Evolutionary conservation across 2,329 filamentous ascomycete species (phyloP).

Genomic region (Chaetothyriales sp.): DNA sequence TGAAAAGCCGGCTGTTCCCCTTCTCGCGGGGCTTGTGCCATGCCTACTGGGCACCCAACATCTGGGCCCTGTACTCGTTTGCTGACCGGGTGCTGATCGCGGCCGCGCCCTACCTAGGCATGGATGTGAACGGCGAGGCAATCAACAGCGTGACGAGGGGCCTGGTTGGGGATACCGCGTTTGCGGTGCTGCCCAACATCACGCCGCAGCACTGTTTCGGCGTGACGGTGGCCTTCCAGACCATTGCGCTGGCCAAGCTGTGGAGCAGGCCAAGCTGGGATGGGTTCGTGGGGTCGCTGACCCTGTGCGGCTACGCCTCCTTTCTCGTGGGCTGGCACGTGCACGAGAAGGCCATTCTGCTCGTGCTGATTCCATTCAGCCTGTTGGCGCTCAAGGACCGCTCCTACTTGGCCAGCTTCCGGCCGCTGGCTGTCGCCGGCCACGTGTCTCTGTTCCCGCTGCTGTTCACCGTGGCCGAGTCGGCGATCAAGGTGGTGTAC

Average conservation of each 20-base stretch:
- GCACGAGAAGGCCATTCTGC: conserved; percentile 89
- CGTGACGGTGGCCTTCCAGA: conserved; percentile 70
- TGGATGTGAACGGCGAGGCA: conserved; percentile 59
- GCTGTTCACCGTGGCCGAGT: conserved; percentile 82
- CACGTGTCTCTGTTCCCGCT: conserved; percentile 93
- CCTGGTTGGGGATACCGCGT: conserved; percentile 82
- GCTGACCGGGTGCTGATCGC: conserved; percentile 64
- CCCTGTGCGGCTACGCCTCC: conserved; percentile 86
- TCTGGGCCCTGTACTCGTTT: conserved; percentile 96
- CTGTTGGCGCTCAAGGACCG: conserved; percentile 81
- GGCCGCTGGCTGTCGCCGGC: conserved; percentile 79
- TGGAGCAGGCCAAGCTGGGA: conserved; percentile 74
- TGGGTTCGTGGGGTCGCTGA: conserved; percentile 75
- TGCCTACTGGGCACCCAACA: conserved; percentile 95
- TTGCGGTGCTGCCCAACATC: conserved; percentile 82
- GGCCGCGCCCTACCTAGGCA: conserved; percentile 71
- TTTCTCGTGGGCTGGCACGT: conserved; percentile 99
- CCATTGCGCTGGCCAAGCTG: conserved; percentile 65
- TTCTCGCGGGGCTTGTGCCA: conserved; percentile 90
- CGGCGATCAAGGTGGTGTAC: conserved; percentile 85
- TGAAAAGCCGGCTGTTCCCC: conserved; percentile 75
- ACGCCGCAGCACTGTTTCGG: conserved; percentile 66
- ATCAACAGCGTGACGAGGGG: conserved; percentile 83
- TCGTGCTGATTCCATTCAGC: conserved; percentile 91
- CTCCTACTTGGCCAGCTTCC: conserved; percentile 79